A percentile compares a stretch with the other conserved stretches of the same genome.
These are phyloP conservation scores for Taiozyma onychis DNA, from an alignment of 1,139 yeast species.

Conservation along the genomic window DNA sequence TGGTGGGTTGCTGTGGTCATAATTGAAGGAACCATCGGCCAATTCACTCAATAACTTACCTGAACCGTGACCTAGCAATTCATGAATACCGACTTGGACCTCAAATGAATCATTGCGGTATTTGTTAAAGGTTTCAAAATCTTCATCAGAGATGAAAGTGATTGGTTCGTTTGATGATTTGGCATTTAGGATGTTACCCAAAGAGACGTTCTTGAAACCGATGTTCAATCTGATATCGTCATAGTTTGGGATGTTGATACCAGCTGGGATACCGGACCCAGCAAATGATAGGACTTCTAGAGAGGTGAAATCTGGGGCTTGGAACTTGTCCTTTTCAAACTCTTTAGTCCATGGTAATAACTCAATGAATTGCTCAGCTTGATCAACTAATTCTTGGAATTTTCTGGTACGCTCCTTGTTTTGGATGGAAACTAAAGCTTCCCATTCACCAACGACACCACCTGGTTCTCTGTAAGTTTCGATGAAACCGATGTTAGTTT, in stretches of 20 bases:
- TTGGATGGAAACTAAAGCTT: conserved; percentile 88
- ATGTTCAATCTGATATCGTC: conserved; percentile 78
- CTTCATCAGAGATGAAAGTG: conserved; percentile 52
- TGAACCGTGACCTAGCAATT: conserved; percentile 87
- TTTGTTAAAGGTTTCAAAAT: conserved; percentile 55
- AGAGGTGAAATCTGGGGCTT: conserved; percentile 89
- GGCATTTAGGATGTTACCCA: conserved; percentile 80
- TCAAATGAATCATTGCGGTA: conserved; percentile 83
- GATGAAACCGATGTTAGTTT: conserved; percentile 83
- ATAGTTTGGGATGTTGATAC: conserved; percentile 88
- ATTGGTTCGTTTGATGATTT: conserved; percentile 66
- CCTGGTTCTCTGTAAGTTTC: conserved; percentile 91
- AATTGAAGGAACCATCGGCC: conserved; percentile 61
- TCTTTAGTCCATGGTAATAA: conserved; percentile 71
- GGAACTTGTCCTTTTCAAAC: conserved; percentile 78
- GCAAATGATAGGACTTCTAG: conserved; percentile 86
- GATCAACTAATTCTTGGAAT: conserved; percentile 60
- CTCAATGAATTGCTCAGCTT: conserved; percentile 59
- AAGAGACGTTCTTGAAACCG: conserved; percentile 85
- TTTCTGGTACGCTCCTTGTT: conserved; percentile 81
- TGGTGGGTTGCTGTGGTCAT: conserved; percentile 58
- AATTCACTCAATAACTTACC: conserved; percentile 73
- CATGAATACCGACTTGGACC: conserved; percentile 91
- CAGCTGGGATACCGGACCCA: conserved; percentile 88
- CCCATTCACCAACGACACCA: conserved; percentile 93